Base-by-base conservation (phyloP, 306 rosid species). In the Pyrus betulifolia region DNA sequence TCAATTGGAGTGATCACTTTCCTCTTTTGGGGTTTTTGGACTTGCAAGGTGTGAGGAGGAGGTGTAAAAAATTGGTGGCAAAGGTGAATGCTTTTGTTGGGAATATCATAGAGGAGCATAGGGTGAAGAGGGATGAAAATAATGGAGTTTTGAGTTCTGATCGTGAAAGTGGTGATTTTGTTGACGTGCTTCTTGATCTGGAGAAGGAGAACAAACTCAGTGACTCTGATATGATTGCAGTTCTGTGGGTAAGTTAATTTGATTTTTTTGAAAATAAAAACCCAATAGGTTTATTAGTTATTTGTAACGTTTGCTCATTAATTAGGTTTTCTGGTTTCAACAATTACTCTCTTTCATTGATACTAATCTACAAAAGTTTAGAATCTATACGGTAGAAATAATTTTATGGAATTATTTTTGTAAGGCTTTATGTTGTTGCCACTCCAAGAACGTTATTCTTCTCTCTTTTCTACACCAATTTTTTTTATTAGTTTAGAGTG, bases 151-250 rank as follows among this genome's bases (percentile, higher is more conserved):
- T 51, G 8, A 70, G 76, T 25, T 19, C 15, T 31, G 35, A 45
- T 75, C 54, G 13, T 55, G 83, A 23, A 57, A 40, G 11, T 19
- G 80, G 82, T 23, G 98, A 88, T 77, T 93, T 93, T 62, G 96
- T 93, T 70, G 93, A 93, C 74, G 96, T 91, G 25, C 76, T 93
- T 80, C 98, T 93, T 81, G 91, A 84, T 84, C 83, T 89, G 83
- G 87, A 89, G 76, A 74, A 85, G 58, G 88, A 85, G 21, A 79
- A 85, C 76, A 85, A 78, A 25, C 87, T 93, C 71, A 78, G 46
- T 15, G 88, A 93, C 62, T 77, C 91, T 72, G 98, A 93, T 58
- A 88, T 93, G 90, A 85, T 91, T 67, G 98, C 98, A 35, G 95
- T 93, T 65, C 79, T 90, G 42, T 93, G 98, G 96, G 98, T 93